These are phyloP conservation scores for Amanita subjunquillea DNA, from an alignment of 768 basidiomycete genomes.

Conservation along the genomic window DNA sequence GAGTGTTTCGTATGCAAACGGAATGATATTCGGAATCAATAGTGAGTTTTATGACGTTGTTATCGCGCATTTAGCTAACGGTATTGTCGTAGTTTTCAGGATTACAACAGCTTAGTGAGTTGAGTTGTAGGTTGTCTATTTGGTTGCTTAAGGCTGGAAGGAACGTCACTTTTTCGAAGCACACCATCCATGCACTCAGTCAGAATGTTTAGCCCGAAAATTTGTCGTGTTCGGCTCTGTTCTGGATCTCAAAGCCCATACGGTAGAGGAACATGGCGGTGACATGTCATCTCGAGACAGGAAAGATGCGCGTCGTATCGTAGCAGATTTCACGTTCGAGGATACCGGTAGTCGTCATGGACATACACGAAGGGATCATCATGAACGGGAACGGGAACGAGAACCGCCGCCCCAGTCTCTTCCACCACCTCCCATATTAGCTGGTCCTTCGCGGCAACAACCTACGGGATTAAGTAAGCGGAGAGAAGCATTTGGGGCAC, in stretches of 20 bases:
- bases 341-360: constrained; percentile 27
- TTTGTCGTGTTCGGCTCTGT: constrained; percentile 89
- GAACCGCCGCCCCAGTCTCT: constrained; percentile 33
- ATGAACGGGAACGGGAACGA: constrained; percentile 32
- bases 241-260: constrained; percentile 87
- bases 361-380: constrained; percentile 32
- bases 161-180: constrained; percentile 66
- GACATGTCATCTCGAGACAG: constrained; percentile 64
- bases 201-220: constrained; percentile 71
- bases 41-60: constrained; percentile 42
- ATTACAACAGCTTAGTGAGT: constrained; percentile 67
- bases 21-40: constrained; percentile 69
- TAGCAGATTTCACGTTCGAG: constrained; percentile 62
- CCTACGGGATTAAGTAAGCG: constrained; percentile 30
- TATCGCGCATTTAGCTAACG: neutral
- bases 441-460: constrained; percentile 10
- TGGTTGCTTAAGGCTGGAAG: constrained; percentile 20
- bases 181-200: constrained; percentile 72
- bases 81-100: constrained; percentile 48
- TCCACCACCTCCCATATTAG: constrained; percentile 9
- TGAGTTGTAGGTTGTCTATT: neutral
- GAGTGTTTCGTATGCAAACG: constrained; percentile 94
- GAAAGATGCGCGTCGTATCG: constrained; percentile 57
- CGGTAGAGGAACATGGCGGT: constrained; percentile 73
- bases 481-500: constrained; percentile 53